A percentile compares a stretch with the other conserved stretches of the same genome.
phyloP scores from a whole-genome alignment of 2,329 filamentous ascomycete species.

The Cladobotryum mycophilum region DNA sequence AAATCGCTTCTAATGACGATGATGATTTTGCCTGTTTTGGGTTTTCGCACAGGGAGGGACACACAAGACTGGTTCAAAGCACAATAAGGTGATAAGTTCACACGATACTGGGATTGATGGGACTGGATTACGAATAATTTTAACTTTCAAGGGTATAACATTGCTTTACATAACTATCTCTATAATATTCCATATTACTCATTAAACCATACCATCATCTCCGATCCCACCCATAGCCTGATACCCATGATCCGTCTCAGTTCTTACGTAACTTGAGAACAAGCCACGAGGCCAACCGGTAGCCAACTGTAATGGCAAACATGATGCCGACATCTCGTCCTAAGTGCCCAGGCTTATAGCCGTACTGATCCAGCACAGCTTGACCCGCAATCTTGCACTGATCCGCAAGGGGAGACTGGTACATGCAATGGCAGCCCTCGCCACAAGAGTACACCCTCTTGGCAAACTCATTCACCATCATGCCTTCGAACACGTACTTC shows the following conservation, averaged over 20 bases:
- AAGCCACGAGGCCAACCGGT: slow-evolving; percentile 51
- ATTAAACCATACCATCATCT: no score
- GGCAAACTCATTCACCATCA: slow-evolving; percentile 87
- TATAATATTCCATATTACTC: no score
- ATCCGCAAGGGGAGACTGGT: slow-evolving; percentile 44
- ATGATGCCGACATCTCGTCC: slow-evolving; percentile 76
- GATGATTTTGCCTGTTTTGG: no score
- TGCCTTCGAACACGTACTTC: slow-evolving; percentile 78
- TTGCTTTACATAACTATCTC: no score
- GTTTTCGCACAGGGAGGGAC: no score
- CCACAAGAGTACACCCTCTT: slow-evolving; percentile 49
- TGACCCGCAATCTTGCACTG: slow-evolving; percentile 65
- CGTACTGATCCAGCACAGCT: slow-evolving; percentile 63
- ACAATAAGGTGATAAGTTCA: no score
- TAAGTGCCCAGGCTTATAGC: slow-evolving; percentile 60
- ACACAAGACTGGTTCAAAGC: no score
- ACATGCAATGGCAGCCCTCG: slow-evolving; percentile 61
- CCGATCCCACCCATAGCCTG: no score
- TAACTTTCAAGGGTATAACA: no score
- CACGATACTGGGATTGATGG: no score
- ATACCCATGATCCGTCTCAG: not conserved
- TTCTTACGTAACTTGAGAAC: slow-evolving; percentile 38
- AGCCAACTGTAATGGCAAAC: slow-evolving; percentile 64
- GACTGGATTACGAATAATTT: no score
- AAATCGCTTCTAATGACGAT: no score